These are phyloP conservation scores for Pseudonectria buxi DNA, from an alignment of 2,329 filamentous ascomycete species.

Conservation along the genomic window DNA sequence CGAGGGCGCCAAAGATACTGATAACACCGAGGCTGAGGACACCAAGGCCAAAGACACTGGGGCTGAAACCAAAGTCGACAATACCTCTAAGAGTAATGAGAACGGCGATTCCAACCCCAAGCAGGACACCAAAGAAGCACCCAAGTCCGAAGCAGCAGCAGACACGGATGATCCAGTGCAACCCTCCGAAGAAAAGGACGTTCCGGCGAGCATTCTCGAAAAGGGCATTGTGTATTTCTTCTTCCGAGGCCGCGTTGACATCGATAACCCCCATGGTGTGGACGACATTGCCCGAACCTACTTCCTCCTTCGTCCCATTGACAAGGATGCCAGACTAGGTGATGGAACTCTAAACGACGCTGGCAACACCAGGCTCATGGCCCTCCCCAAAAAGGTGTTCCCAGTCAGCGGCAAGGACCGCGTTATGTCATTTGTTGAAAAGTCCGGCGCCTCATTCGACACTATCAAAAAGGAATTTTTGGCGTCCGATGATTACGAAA, in stretches of 20 bases:
- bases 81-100: constrained; percentile 1
- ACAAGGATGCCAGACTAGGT: constrained; percentile 55
- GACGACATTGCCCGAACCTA: constrained; percentile 71
- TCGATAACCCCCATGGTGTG: constrained; percentile 62
- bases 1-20: constrained; percentile 4
- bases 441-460: constrained; percentile 56
- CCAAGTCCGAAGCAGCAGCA: constrained; percentile 4
- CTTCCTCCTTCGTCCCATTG: constrained; percentile 70
- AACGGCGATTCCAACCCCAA: background rate
- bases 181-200: constrained; percentile 16
- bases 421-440: constrained; percentile 81
- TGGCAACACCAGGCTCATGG: constrained; percentile 63
- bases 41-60: background rate
- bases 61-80: background rate
- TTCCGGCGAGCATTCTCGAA: constrained; percentile 59
- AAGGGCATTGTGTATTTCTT: constrained; percentile 93
- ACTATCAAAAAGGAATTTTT: constrained; percentile 70
- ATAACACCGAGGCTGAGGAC: background rate
- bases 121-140: background rate
- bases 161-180: constrained; percentile 11
- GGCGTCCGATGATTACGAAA: constrained; percentile 60
- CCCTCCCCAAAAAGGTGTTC: constrained; percentile 77
- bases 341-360: constrained; percentile 40
- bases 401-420: constrained; percentile 61
- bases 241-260: constrained; percentile 67